phyloP scores from a whole-genome alignment of 345 rosid species.

The Salix udensis region DNA sequence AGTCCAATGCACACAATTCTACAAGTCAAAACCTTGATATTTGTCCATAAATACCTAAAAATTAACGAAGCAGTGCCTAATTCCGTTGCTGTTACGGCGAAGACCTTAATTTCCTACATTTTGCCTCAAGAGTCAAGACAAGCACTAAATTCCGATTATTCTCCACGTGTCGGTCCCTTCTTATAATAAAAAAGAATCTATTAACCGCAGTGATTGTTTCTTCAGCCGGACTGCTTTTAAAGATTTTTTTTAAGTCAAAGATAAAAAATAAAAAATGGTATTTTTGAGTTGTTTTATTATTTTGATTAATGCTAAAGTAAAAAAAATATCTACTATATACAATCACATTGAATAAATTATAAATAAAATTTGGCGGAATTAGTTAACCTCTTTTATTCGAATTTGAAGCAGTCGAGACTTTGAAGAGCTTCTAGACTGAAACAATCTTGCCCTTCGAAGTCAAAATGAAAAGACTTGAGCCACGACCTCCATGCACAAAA shows the following conservation, averaged over 20 bases:
- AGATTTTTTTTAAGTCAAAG: too few species aligned
- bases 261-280: too few species aligned
- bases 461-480: neutral
- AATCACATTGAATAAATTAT: too few species aligned
- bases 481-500: neutral
- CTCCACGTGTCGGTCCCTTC: constrained; percentile 18
- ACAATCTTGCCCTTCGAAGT: neutral
- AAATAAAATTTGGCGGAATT: neutral
- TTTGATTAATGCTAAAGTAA: too few species aligned
- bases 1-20: constrained; percentile 13
- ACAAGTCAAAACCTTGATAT: constrained; percentile 31
- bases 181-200: neutral
- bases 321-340: too few species aligned
- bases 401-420: neutral
- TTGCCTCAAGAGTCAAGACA: neutral
- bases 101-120: neutral
- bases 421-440: neutral
- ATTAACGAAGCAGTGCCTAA: neutral
- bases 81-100: constrained; percentile 25
- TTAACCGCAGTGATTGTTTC: too few species aligned
- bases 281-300: too few species aligned
- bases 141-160: neutral
- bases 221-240: too few species aligned
- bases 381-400: neutral
- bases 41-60: neutral